Evolutionary conservation across 495 filamentous ascomycete species (phyloP), one percentile per base, ranked within the genome.

Genomic region (Poronia punctata): DNA sequence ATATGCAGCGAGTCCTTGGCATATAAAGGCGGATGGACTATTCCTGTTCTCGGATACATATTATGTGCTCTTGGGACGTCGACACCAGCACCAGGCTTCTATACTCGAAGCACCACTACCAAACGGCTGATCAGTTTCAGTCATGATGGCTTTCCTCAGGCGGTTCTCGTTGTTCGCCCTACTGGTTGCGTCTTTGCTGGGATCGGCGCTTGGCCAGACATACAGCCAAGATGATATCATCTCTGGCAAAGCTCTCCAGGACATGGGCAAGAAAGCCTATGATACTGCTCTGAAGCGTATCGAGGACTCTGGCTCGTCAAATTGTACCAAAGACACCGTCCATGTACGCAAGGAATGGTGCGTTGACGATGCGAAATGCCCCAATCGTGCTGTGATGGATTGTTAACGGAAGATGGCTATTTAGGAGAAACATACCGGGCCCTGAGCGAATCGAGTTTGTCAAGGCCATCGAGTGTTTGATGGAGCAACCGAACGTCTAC

Each of bases 331-430:
- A 52, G 59, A 62, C 24, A 69, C 62, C 35, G 53, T 64, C 32
- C 53, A 56, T 28, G 50, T 70, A 19, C 53, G 68, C 30, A 65
- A 64, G 46, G 68, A 72, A 61, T 72, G 68, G 68, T 68, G 45
- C 11, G 18, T 14, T 20, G 11, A 14, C 6, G n/a, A 16, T 33
- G 18, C 38, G 44, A 29, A 15, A 10, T 45, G 12, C 37, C 43
- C 7, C n/a, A n/a, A n/a, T n/a, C n/a, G n/a, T n/a, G n/a, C n/a
- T n/a, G n/a, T n/a, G n/a, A n/a, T n/a, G n/a, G n/a, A n/a, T n/a
- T n/a, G n/a, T n/a, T n/a, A n/a, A n/a, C n/a, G n/a, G n/a, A n/a
- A n/a, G n/a, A n/a, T n/a, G n/a, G n/a, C n/a, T n/a, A n/a, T n/a
- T n/a, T 31, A 69, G 67, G 67, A 54, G 62, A 40, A 60, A 56